A percentile compares a stretch with the other conserved stretches of the same genome.
Conservation (phyloP, 2,329 filamentous ascomycete genomes). For the Sarocladium strictum region DNA sequence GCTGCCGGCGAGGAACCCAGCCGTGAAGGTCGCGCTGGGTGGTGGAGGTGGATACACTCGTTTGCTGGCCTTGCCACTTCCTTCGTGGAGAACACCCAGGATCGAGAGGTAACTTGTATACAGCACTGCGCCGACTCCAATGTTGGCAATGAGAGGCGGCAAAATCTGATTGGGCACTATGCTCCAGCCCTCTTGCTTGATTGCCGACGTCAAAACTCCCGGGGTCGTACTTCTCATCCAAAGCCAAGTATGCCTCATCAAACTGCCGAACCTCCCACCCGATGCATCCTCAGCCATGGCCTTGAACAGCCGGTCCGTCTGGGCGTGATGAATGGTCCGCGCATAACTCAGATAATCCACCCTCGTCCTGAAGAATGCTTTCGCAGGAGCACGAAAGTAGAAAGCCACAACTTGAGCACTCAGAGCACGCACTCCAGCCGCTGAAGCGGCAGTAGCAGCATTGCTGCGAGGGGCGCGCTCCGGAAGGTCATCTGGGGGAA, state of each 20-base stretch:
- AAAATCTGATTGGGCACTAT: constrained; percentile 73
- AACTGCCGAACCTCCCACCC: constrained; percentile 24
- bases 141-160: constrained; percentile 68
- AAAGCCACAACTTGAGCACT: constrained; percentile 81
- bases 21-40: constrained; percentile 57
- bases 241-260: constrained; percentile 36
- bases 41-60: constrained; percentile 66
- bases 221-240: constrained; percentile 61
- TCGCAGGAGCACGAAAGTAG: constrained; percentile 86
- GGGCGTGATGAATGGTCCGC: constrained; percentile 44
- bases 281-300: constrained; percentile 27
- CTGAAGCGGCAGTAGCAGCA: constrained; percentile 68
- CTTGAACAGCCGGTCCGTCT: constrained; percentile 29
- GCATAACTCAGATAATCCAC: constrained; percentile 73
- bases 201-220: constrained; percentile 60
- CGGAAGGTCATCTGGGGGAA: constrained; percentile 35
- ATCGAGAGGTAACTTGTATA: constrained; percentile 73
- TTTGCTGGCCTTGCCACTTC: constrained; percentile 49
- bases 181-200: constrained; percentile 65
- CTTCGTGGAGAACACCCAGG: constrained; percentile 59
- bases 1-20: constrained; percentile 62
- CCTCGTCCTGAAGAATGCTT: constrained; percentile 84
- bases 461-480: constrained; percentile 46
- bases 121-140: constrained; percentile 65
- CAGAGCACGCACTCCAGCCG: constrained; percentile 76